A percentile compares a stretch with the other conserved stretches of the same genome.
Evolutionary conservation across 768 basidiomycete species (phyloP).

Genomic region (Lentinula raphanica): DNA sequence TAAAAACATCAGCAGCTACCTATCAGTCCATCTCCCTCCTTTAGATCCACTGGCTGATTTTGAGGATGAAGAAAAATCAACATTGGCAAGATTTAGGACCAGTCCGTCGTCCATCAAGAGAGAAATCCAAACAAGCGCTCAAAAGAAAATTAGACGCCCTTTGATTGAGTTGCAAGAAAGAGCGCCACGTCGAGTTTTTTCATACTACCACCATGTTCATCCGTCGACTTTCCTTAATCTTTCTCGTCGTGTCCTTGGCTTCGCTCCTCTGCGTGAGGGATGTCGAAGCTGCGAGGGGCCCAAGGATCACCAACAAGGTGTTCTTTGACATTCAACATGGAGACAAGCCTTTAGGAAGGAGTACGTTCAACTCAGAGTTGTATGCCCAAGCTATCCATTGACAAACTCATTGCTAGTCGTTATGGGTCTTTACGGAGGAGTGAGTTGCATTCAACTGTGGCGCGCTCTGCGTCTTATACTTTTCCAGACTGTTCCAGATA

Average conservation of each 20-base stretch:
- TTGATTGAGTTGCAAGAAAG: neutral
- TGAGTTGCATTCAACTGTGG: conserved; percentile 27
- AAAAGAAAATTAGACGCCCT: neutral
- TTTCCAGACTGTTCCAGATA: conserved; percentile 85
- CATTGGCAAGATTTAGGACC: conserved; percentile 63
- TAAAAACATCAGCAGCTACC: conserved; percentile 38
- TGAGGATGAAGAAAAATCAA: conserved; percentile 23
- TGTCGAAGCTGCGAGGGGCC: conserved; percentile 79
- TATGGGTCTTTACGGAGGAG: conserved; percentile 88
- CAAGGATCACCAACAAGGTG: conserved; percentile 87
- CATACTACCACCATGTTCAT: conserved; percentile 42
- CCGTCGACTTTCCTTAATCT: conserved; percentile 53
- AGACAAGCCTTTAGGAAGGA: conserved; percentile 75
- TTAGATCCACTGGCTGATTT: conserved; percentile 34
- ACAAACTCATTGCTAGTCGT: conserved; percentile 44
- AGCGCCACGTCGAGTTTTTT: conserved; percentile 13
- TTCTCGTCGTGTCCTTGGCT: conserved; percentile 57
- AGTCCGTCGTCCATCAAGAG: conserved; percentile 44
- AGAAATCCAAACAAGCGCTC: neutral
- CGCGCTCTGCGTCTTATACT: neutral
- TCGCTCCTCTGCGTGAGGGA: conserved; percentile 69
- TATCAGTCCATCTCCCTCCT: conserved; percentile 73
- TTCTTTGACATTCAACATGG: conserved; percentile 96
- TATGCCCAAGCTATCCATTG: conserved; percentile 9
- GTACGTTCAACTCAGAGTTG: conserved; percentile 36